Conservation (phyloP, 345 rosid genomes). For the Lepidium didymum region DNA sequence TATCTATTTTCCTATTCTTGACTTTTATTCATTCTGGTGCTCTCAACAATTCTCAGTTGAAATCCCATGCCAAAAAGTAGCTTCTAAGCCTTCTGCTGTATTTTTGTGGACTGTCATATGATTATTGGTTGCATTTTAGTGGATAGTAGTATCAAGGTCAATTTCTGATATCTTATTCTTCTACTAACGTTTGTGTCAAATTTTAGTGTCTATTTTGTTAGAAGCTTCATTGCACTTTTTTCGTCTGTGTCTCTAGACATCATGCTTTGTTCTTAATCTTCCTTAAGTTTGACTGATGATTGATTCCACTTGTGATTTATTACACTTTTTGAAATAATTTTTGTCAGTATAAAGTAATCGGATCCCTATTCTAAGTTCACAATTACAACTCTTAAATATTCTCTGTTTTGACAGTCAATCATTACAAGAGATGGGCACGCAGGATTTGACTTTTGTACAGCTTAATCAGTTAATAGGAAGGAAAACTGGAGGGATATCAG, state of each 20-base stretch:
- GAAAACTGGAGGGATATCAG: conserved; percentile 97
- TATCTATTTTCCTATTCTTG: background rate
- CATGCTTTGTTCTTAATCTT: background rate
- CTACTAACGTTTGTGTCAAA: background rate
- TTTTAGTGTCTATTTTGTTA: background rate
- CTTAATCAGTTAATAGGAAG: conserved; percentile 96
- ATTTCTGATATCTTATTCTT: background rate
- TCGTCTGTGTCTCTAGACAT: background rate
- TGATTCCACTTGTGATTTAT: background rate
- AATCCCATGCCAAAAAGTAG: background rate
- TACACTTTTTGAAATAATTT: background rate
- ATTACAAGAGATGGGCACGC: conserved; percentile 92
- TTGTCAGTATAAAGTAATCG: background rate
- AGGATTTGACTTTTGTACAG: conserved; percentile 82
- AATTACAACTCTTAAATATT: background rate
- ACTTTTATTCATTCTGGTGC: background rate
- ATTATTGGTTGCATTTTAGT: background rate
- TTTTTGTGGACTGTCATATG: background rate
- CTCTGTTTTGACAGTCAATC: conserved; percentile 56
- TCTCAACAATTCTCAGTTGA: background rate
- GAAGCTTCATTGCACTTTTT: background rate
- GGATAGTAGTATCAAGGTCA: background rate
- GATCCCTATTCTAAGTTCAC: background rate
- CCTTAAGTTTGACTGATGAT: background rate
- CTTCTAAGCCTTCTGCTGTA: background rate